Evolutionary conservation across 352 stramenopile genomes (phyloP), one percentile per base, ranked within the genome.

Genomic region (Globisporangium apiculatum): DNA sequence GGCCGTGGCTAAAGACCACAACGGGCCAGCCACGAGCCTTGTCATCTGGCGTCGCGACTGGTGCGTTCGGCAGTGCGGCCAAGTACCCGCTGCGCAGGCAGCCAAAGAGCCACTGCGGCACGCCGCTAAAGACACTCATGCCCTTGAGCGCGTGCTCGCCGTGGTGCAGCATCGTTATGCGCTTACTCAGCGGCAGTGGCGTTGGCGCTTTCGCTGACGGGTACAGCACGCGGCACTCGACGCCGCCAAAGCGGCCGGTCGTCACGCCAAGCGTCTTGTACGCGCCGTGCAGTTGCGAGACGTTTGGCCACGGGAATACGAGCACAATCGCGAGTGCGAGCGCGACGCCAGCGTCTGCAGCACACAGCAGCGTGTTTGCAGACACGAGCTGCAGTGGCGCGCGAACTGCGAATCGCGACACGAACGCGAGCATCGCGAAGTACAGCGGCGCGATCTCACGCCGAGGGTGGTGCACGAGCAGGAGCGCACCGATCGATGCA

Each of bases 161-260:
- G 55, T 89, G 72, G 55, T 85, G 72, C 18, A 83, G 18, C 43
- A 86, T 79, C 3, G 51, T 59, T 5, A 68, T 62, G 36, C 60
- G 64, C 52, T 62, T 42, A 8, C 50, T 58, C 0, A 53, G 36
- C 4, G 40, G 24, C n/a, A 62, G 9, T 5, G 7, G n/a, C 12
- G 45, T 56, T 35, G 57, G 24, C 3, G 54, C 48, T 38, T 53
- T 55, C 7, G 64, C 55, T n/a, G 75, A 73, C 43, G 78, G 78
- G 59, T 89, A 89, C 51, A 89, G 80, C 15, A 89, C 68, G 48
- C 79, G 79, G 58, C 74, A 87, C 54, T 89, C 79, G 60, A 87
- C 61, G 47, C 66, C 73, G 4, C 69, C 67, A 55, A 76, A 66
- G 48, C 79, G 73, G 2, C 41, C 57, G 3, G 59, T 68, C 41